A percentile compares a stretch with the other conserved stretches of the same genome.
Evolutionary conservation across 257 asterid genomes (phyloP).

Genomic region (Plectranthus barbatus): DNA sequence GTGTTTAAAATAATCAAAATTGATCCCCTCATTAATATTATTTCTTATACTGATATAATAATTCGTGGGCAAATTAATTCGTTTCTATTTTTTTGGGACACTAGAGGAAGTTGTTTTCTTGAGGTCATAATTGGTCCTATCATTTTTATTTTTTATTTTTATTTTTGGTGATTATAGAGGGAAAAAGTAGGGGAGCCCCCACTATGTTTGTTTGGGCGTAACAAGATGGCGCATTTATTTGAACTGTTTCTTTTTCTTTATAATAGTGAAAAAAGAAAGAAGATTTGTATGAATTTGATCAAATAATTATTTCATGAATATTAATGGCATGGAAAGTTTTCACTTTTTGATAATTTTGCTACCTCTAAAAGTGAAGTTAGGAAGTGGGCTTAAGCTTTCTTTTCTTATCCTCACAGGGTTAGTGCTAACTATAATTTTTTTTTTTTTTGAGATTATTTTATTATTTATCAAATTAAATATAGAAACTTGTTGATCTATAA

Average conservation of each 20-base stretch:
- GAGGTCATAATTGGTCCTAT: background rate
- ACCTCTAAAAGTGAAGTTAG: background rate
- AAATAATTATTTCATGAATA: background rate
- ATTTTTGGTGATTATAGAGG: background rate
- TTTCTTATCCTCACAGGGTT: background rate
- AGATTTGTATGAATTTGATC: background rate
- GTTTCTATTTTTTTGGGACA: too few relatives aligned
- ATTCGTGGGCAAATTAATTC: too few relatives aligned
- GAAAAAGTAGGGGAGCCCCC: conserved; percentile 12
- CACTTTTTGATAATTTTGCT: background rate
- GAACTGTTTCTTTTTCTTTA: background rate
- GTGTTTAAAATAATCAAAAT: too few relatives aligned
- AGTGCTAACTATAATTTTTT: background rate
- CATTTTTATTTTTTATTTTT: too few relatives aligned
- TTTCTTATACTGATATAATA: too few relatives aligned
- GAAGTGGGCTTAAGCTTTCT: background rate
- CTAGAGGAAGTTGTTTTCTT: background rate
- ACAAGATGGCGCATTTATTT: conserved; percentile 1
- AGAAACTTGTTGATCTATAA: conserved; percentile 1
- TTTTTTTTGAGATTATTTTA: background rate
- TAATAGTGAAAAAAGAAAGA: background rate
- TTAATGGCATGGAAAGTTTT: background rate
- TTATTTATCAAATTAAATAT: background rate
- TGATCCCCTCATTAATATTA: too few relatives aligned
- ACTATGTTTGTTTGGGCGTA: background rate